phyloP scores from a whole-genome alignment of 2,329 filamentous ascomycete genomes.

The Apiospora rasikravindrae region DNA sequence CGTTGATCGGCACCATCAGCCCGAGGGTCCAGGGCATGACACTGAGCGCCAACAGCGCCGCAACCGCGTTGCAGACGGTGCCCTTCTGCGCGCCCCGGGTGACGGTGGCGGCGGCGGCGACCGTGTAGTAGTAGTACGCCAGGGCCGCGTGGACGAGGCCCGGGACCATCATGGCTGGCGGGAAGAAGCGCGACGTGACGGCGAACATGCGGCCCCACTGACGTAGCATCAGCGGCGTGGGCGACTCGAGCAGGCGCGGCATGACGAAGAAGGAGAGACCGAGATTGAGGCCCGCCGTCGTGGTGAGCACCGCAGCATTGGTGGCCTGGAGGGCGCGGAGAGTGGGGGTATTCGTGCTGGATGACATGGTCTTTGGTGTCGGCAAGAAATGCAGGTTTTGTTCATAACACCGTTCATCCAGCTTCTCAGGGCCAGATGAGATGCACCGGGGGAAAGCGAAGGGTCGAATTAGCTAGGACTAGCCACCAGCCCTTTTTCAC shows the following conservation, averaged over 20 bases:
- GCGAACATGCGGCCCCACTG: conserved; percentile 57
- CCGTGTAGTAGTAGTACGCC: conserved; percentile 39
- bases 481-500: neutral
- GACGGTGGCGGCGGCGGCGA: neutral
- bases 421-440: neutral
- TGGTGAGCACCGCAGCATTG: conserved; percentile 55
- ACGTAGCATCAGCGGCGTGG: conserved; percentile 57
- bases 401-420: neutral
- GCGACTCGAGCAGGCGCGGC: conserved; percentile 60
- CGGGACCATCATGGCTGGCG: conserved; percentile 45
- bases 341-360: conserved; percentile 14
- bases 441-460: neutral
- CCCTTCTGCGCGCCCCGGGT: conserved; percentile 28
- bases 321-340: conserved; percentile 55
- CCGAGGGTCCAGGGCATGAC: conserved; percentile 58
- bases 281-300: conserved; percentile 45
- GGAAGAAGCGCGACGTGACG: conserved; percentile 45
- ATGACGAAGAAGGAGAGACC: conserved; percentile 50
- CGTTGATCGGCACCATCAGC: conserved; percentile 53
- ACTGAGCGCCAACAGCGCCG: conserved; percentile 49
- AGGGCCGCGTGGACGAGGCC: conserved; percentile 51
- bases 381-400: neutral
- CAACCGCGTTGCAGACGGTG: conserved; percentile 47
- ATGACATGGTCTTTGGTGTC: neutral
- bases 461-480: neutral